Evolutionary conservation across 2,329 filamentous ascomycete species (phyloP), one percentile per base, ranked within the genome.

Genomic region (Rosellinia necatrix): DNA sequence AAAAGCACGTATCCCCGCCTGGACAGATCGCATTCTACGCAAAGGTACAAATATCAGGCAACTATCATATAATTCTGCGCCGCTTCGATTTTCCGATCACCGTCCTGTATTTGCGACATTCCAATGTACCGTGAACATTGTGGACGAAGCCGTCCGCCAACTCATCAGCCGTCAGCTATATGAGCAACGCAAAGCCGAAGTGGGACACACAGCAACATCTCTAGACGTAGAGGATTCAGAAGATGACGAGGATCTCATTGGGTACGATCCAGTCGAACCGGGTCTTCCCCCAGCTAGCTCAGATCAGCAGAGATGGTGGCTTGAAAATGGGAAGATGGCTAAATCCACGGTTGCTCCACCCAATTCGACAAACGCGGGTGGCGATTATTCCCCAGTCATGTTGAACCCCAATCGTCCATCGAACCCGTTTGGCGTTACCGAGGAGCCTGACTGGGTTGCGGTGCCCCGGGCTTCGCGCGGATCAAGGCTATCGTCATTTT

Each of bases 31-130:
- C 32, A 89, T 99, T 41, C 76, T 99, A 7, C 88, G 90, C 56
- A 96, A 92, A 75, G 94, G 94, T 6, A 78, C 83, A 57, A 92
- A 91, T 64, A 81, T 99, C 30, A 86, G 87, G 37, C 94, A 97
- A 70, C 78, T 89, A 9, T 82, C 89, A 27, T 99, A 99, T 73
- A 84, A 90, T 67, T 88, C 84, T 49, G 92, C 92, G 3, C 87
- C 91, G 25, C 78, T 99, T 30, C 84, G 82, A 10, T 96, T 97
- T 71, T 99, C 94, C 0, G 94, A 99, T 69, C 94, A 99, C 72
- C 84, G 92, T n/a, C 94, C 94, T 2, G 93, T 99, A 0, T 97
- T 91, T 73, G 92, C 91, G 10, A 85, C 86, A 0, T 99, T 99
- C 69, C 84, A 91, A 63, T 96, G 92, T 72, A 84, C 81, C 1